phyloP scores from a whole-genome alignment of 2,329 filamentous ascomycete genomes.

The Verticillium longisporum region DNA sequence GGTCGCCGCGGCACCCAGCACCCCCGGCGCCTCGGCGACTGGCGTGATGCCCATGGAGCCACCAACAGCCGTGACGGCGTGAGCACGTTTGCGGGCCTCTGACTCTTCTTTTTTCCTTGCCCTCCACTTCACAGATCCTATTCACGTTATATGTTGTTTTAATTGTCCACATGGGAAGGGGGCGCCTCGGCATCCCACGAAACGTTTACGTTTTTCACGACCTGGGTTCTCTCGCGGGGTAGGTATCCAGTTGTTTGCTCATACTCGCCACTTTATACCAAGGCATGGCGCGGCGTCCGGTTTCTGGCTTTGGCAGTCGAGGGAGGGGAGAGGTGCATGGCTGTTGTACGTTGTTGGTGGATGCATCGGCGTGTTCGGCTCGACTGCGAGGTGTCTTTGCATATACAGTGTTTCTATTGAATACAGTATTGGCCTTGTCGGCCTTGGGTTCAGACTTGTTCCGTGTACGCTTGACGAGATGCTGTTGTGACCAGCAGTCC shows the following conservation, averaged over 20 bases:
- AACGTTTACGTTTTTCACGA: conserved; percentile 1
- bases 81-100: neutral
- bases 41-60: conserved; percentile 9
- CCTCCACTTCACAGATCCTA: conserved; percentile 5
- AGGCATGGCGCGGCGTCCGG: conserved; percentile 13
- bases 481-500: neutral
- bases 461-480: neutral
- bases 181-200: neutral
- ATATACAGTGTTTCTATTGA: neutral
- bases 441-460: neutral
- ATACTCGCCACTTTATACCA: conserved; percentile 8
- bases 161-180: conserved; percentile 5
- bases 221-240: neutral
- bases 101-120: neutral
- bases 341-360: neutral
- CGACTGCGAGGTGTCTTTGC: neutral
- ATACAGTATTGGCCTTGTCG: neutral
- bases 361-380: neutral
- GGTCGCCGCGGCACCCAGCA: conserved; percentile 48
- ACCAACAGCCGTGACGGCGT: conserved; percentile 6
- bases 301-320: neutral
- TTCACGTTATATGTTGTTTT: conserved; percentile 8
- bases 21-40: conserved; percentile 13
- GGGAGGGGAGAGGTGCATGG: neutral
- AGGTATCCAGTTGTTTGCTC: conserved; percentile 6